Evolutionary conservation across 2,329 filamentous ascomycete species (phyloP).

Genomic region (Aspergillus proliferans): DNA sequence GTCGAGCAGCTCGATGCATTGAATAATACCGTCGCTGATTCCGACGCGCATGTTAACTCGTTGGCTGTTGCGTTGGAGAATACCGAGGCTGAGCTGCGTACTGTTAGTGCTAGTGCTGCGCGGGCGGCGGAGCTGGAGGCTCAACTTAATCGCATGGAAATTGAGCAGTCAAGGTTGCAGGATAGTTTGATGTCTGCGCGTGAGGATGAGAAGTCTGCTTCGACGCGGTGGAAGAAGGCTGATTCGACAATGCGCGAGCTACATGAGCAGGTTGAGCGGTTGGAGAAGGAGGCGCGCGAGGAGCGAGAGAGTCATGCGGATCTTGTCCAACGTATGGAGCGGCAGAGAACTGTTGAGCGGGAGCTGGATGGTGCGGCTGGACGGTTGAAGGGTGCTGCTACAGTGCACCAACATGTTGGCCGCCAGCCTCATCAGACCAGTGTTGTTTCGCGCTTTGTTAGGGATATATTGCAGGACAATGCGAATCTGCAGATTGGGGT

Average conservation of each 20-base stretch:
- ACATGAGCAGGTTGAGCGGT: slow-evolving; percentile 79
- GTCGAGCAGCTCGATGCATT: slow-evolving; percentile 78
- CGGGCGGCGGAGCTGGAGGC: slow-evolving; percentile 73
- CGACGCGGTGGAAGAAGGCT: slow-evolving; percentile 78
- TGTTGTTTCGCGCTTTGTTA: slow-evolving; percentile 93
- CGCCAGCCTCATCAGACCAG: slow-evolving; percentile 55
- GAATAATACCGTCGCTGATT: slow-evolving; percentile 71
- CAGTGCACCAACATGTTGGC: slow-evolving; percentile 55
- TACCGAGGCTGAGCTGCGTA: slow-evolving; percentile 70
- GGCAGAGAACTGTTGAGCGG: slow-evolving; percentile 72
- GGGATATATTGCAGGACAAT: slow-evolving; percentile 91
- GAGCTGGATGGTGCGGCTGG: slow-evolving; percentile 75
- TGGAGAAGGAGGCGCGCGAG: slow-evolving; percentile 74
- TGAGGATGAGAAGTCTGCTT: slow-evolving; percentile 69
- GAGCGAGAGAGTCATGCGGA: slow-evolving; percentile 78
- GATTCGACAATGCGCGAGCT: slow-evolving; percentile 72
- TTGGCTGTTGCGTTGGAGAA: slow-evolving; percentile 71
- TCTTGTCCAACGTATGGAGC: slow-evolving; percentile 74
- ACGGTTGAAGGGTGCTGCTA: slow-evolving; percentile 73
- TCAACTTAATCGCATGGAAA: slow-evolving; percentile 71
- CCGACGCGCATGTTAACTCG: slow-evolving; percentile 70
- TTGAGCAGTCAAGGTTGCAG: slow-evolving; percentile 70
- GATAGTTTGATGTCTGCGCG: slow-evolving; percentile 60
- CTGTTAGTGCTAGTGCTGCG: slow-evolving; percentile 65
- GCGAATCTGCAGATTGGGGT: slow-evolving; percentile 89